Evolutionary conservation across 1,139 yeast species (phyloP).

Genomic region (Scheffersomyces stambukii): DNA sequence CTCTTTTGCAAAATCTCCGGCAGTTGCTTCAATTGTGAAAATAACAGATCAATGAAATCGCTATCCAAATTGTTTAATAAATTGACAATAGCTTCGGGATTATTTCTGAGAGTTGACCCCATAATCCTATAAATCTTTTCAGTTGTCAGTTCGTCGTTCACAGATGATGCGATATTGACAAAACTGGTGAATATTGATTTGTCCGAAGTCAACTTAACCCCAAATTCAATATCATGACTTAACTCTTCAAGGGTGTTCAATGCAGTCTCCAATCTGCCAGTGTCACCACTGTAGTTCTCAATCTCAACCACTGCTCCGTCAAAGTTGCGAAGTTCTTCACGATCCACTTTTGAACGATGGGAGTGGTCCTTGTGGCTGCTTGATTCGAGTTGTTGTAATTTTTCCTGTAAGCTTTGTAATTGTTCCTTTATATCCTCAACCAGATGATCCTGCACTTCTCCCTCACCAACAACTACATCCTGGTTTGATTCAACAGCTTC

Average conservation of each 20-base stretch:
- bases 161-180: slow-evolving; percentile 10
- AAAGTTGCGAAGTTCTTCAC: slow-evolving; percentile 21
- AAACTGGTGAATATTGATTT: slow-evolving; percentile 16
- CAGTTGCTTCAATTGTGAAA: slow-evolving; percentile 13
- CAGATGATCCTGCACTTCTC: slow-evolving; percentile 10
- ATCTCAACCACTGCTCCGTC: slow-evolving; percentile 27
- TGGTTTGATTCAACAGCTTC: slow-evolving; percentile 7
- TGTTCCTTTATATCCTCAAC: slow-evolving; percentile 8
- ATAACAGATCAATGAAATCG: slow-evolving; percentile 13
- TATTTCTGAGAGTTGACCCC: slow-evolving; percentile 64
- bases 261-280: slow-evolving; percentile 18
- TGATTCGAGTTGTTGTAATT: slow-evolving; percentile 2
- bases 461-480: slow-evolving; percentile 14
- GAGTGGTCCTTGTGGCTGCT: slow-evolving; percentile 2
- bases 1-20: slow-evolving; percentile 40
- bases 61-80: slow-evolving; percentile 15
- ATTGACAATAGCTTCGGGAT: slow-evolving; percentile 53
- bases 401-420: slow-evolving; percentile 5
- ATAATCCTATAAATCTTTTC: slow-evolving; percentile 51
- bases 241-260: slow-evolving; percentile 53
- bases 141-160: slow-evolving; percentile 15
- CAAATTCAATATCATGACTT: slow-evolving; percentile 65
- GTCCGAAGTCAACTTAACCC: slow-evolving; percentile 35
- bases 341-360: slow-evolving; percentile 12
- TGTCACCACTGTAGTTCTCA: slow-evolving; percentile 10